Percentiles rank a stretch among this genome's conserved stretches.
These are phyloP conservation scores for Sporobolomyces phaffii DNA, from an alignment of 768 basidiomycete genomes.

Conservation along the genomic window DNA sequence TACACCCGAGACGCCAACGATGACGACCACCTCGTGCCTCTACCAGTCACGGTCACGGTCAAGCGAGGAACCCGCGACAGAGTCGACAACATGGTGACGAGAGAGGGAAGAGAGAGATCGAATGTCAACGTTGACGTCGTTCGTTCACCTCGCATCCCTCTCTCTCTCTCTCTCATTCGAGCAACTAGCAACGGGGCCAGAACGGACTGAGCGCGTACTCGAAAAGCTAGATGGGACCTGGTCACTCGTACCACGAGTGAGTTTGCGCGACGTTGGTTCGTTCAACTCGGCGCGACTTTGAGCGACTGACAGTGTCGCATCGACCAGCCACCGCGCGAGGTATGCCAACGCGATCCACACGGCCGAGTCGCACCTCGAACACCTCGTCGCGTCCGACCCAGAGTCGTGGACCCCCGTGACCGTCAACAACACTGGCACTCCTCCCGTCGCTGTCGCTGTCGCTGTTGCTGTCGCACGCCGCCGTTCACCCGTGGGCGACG, in stretches of 20 bases:
- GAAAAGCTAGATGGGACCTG: neutral
- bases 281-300: no score
- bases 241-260: constrained; percentile 2
- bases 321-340: neutral
- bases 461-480: no score
- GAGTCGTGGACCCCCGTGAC: neutral
- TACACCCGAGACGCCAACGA: constrained; percentile 9
- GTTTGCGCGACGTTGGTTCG: neutral
- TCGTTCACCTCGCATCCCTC: no score
- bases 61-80: no score
- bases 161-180: no score
- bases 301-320: no score
- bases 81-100: no score
- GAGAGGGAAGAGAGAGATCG: no score
- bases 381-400: neutral
- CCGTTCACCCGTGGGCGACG: constrained; percentile 34
- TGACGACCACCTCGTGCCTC: no score
- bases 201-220: neutral
- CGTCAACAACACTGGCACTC: neutral
- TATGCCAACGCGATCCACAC: neutral
- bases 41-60: no score
- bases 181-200: neutral
- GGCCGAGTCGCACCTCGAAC: neutral
- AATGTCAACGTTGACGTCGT: no score
- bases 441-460: neutral